Conservation (phyloP, 164 flowering plant genomes). For the Macadamia integrifolia region DNA sequence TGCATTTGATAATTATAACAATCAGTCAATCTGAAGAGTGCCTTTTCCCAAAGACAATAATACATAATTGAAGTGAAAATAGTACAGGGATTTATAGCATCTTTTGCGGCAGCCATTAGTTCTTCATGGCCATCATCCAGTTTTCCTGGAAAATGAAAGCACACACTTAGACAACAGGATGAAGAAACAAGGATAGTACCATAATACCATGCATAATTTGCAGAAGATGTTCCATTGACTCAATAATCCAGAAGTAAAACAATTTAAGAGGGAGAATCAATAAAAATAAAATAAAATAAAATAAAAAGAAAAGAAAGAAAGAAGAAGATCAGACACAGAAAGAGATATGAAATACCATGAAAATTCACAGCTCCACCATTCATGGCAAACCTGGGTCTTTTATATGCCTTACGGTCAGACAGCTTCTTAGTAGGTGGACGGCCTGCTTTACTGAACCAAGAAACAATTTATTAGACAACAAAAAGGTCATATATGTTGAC, state of each 20-base stretch:
- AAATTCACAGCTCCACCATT: constrained; percentile 47
- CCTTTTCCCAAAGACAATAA: not conserved
- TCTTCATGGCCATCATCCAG: constrained; percentile 77
- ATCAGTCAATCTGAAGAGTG: constrained; percentile 9
- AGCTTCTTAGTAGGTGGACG: constrained; percentile 76
- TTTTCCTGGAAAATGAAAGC: constrained; percentile 38
- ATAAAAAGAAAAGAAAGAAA: too few species aligned
- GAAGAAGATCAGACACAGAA: too few species aligned
- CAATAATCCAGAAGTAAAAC: too few species aligned
- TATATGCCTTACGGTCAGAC: constrained; percentile 72
- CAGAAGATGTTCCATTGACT: too few species aligned
- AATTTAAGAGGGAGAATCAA: too few species aligned
- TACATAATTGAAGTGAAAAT: not conserved
- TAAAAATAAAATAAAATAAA: too few species aligned
- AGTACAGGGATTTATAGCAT: constrained; percentile 53
- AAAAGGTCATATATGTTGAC: not conserved
- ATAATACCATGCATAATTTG: not conserved
- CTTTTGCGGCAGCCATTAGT: constrained; percentile 73
- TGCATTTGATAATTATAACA: constrained; percentile 23
- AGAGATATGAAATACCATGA: constrained; percentile 38
- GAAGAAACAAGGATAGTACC: constrained; percentile 2
- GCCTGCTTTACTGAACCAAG: constrained; percentile 61
- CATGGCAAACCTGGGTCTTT: constrained; percentile 54
- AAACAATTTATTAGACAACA: constrained; percentile 14
- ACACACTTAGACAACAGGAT: not conserved